Conservation (phyloP, 2,329 filamentous ascomycete species). For the Emmonsiellopsis sp. region DNA sequence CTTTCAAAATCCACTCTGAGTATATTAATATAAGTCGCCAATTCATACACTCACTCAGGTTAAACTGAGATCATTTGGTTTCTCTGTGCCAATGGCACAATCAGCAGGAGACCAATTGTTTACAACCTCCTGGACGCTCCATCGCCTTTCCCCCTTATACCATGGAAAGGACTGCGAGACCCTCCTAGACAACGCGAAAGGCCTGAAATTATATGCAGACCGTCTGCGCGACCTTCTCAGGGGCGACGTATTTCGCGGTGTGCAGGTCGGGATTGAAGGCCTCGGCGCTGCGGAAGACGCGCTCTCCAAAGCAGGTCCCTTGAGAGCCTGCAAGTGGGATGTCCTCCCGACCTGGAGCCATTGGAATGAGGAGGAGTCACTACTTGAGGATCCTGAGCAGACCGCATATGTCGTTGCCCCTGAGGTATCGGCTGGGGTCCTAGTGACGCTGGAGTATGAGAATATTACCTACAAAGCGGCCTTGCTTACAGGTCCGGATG, state of each 20-base stretch:
- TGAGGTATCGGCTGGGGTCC: constrained; percentile 35
- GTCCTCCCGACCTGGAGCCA: constrained; percentile 24
- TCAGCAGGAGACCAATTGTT: constrained; percentile 27
- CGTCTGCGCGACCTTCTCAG: constrained; percentile 42
- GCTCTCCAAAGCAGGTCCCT: constrained; percentile 37
- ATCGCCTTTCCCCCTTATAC: constrained; percentile 47
- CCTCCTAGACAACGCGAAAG: constrained; percentile 25
- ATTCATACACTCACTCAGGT: neutral
- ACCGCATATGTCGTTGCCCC: constrained; percentile 16
- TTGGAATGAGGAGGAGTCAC: constrained; percentile 17
- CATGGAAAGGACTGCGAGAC: constrained; percentile 32
- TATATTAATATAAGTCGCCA: neutral
- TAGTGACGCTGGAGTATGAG: constrained; percentile 38
- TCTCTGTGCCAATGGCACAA: constrained; percentile 6
- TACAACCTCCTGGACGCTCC: constrained; percentile 45
- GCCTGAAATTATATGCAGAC: constrained; percentile 38
- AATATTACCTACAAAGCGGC: constrained; percentile 41
- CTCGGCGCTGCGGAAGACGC: constrained; percentile 26
- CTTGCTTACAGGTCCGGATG: constrained; percentile 30
- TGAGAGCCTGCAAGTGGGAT: constrained; percentile 41
- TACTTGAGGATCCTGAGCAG: constrained; percentile 14
- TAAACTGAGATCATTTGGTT: neutral
- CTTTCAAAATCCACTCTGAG: neutral
- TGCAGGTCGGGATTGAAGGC: constrained; percentile 30
- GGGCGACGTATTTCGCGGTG: constrained; percentile 39